Evolutionary conservation across 176 grass and related monocot species (phyloP).

Genomic region (Sorghum bicolor): DNA sequence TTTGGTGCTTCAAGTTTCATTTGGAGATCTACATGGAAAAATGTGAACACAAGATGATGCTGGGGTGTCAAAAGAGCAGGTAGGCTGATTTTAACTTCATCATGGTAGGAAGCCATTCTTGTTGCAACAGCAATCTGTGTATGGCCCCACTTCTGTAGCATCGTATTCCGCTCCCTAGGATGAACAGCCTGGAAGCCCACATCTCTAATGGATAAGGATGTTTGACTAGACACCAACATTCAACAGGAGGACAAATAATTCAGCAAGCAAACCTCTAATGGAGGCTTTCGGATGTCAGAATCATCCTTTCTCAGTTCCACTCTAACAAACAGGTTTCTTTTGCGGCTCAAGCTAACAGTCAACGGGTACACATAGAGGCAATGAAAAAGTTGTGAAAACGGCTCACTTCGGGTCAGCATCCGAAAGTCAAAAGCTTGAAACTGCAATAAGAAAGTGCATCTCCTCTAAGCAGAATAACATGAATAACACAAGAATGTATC

Average conservation of each 20-base stretch:
- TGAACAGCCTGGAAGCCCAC: constrained; percentile 71
- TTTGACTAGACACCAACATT: constrained; percentile 33
- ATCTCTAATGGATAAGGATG: constrained; percentile 35
- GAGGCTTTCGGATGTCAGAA: constrained; percentile 79
- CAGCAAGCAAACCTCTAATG: constrained; percentile 70
- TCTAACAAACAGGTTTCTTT: constrained; percentile 93
- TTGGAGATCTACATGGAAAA: constrained; percentile 95
- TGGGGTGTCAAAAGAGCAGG: constrained; percentile 89
- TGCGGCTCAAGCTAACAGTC: constrained; percentile 87
- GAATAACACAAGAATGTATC: background rate
- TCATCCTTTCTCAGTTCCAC: constrained; percentile 95
- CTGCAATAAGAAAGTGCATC: constrained; percentile 52
- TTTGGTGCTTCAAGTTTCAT: constrained; percentile 96
- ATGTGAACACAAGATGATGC: constrained; percentile 94
- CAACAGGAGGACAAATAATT: constrained; percentile 9
- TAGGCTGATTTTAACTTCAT: constrained; percentile 95
- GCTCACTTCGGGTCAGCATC: constrained; percentile 81
- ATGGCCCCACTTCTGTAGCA: constrained; percentile 82
- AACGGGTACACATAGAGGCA: constrained; percentile 90
- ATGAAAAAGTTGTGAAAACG: constrained; percentile 93
- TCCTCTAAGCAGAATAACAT: constrained; percentile 11
- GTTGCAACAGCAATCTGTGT: constrained; percentile 86
- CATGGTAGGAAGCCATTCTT: constrained; percentile 86
- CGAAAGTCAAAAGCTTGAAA: constrained; percentile 89
- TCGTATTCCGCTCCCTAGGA: constrained; percentile 60